Evolutionary conservation across 495 filamentous ascomycete genomes (phyloP).

Genomic region (Podospora pseudoanserina): DNA sequence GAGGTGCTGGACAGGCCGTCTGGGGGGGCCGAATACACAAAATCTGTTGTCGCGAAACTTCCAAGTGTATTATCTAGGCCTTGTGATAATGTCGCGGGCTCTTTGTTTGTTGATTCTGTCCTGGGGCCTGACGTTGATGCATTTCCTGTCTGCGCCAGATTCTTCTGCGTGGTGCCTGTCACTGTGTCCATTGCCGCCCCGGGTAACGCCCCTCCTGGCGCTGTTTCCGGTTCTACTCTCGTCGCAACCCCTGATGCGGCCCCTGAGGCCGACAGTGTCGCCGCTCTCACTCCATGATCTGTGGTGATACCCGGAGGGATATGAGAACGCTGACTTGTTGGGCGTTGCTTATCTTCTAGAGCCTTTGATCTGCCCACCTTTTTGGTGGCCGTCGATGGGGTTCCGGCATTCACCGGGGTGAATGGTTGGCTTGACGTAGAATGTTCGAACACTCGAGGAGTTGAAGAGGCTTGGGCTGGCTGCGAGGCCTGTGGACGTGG

Average conservation of each 20-base stretch:
- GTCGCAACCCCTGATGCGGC: background rate
- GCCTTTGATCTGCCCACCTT: background rate
- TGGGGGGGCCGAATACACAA: constrained; percentile 1
- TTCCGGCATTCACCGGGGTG: background rate
- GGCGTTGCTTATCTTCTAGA: background rate
- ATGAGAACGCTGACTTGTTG: background rate
- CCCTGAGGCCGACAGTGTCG: background rate
- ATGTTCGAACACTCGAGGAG: background rate
- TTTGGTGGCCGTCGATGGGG: background rate
- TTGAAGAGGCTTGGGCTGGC: background rate
- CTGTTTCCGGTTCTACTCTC: background rate
- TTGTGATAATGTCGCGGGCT: background rate
- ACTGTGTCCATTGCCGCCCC: background rate
- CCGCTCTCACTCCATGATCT: background rate
- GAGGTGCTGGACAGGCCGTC: background rate
- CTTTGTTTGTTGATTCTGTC: background rate
- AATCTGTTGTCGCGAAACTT: constrained; percentile 1
- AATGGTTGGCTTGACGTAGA: background rate
- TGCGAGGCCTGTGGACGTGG: background rate
- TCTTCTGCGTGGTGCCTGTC: background rate
- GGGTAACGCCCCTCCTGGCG: background rate
- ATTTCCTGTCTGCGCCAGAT: background rate
- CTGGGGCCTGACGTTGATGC: background rate
- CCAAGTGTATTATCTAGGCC: background rate
- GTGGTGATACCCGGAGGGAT: background rate